phyloP scores from a whole-genome alignment of 441 rosid species.

The Manihot esculenta region DNA sequence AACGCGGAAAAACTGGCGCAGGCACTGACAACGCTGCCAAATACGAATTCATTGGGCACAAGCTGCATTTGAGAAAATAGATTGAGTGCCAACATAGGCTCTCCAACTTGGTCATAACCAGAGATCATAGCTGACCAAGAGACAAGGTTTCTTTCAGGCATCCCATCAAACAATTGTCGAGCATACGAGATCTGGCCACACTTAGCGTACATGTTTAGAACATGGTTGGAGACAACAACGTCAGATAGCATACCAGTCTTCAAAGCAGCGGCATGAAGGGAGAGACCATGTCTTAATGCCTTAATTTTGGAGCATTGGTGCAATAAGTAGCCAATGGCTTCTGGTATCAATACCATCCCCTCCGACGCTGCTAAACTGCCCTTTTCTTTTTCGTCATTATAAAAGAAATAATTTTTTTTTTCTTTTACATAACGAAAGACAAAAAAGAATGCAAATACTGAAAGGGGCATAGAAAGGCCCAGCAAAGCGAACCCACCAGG shows the following conservation, averaged over 20 bases:
- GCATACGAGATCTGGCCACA: slow-evolving; percentile 39
- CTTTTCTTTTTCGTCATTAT: too few species aligned
- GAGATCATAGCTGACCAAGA: slow-evolving; percentile 73
- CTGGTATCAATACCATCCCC: slow-evolving; percentile 18
- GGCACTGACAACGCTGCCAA: slow-evolving; percentile 45
- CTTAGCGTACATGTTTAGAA: slow-evolving; percentile 54
- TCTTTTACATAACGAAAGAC: too few species aligned
- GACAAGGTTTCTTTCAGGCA: slow-evolving; percentile 50
- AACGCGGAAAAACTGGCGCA: slow-evolving; percentile 40
- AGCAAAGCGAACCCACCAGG: too few species aligned
- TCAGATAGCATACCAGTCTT: slow-evolving; percentile 42
- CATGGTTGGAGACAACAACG: slow-evolving; percentile 45
- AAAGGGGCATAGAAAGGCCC: too few species aligned
- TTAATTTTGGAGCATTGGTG: slow-evolving; percentile 51
- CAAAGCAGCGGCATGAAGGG: slow-evolving; percentile 47
- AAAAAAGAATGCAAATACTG: too few species aligned
- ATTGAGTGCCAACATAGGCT: slow-evolving; percentile 38
- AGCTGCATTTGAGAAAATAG: slow-evolving; percentile 39
- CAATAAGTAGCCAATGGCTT: slow-evolving; percentile 35
- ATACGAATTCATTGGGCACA: slow-evolving; percentile 50
- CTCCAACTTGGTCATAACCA: slow-evolving; percentile 51
- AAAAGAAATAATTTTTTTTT: too few species aligned
- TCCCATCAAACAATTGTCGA: slow-evolving; percentile 51
- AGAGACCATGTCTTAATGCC: slow-evolving; percentile 38
- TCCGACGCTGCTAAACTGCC: too few species aligned